phyloP scores from a whole-genome alignment of 768 basidiomycete genomes.

The Lactifluus rugatus region DNA sequence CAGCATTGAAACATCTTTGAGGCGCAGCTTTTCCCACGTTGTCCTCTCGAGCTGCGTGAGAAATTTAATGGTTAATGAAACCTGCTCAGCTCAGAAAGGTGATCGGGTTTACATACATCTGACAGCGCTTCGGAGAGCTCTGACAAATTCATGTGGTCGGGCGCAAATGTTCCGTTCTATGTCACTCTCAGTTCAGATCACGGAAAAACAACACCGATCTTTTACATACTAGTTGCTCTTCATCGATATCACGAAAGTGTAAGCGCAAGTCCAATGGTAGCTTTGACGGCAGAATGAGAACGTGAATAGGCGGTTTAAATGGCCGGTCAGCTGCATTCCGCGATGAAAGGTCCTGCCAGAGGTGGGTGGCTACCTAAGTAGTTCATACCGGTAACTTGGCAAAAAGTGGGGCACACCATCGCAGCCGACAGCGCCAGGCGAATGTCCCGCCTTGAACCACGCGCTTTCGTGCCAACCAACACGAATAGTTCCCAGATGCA shows the following conservation, averaged over 20 bases:
- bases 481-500: conserved; percentile 77
- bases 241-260: conserved; percentile 62
- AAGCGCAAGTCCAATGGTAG: conserved; percentile 61
- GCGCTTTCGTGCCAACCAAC: conserved; percentile 57
- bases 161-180: conserved; percentile 37
- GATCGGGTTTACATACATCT: conserved; percentile 39
- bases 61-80: conserved; percentile 16
- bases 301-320: conserved; percentile 66
- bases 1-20: conserved; percentile 39
- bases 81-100: neutral
- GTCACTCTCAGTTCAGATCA: neutral
- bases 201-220: neutral
- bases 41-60: conserved; percentile 38
- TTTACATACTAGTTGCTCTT: conserved; percentile 46
- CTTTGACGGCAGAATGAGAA: conserved; percentile 61
- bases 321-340: conserved; percentile 47
- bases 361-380: no score
- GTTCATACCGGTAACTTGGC: neutral
- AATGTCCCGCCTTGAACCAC: conserved; percentile 50
- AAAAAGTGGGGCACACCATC: conserved; percentile 32
- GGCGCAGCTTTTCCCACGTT: conserved; percentile 39
- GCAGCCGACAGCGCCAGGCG: conserved; percentile 49
- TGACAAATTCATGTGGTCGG: conserved; percentile 74
- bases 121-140: conserved; percentile 43
- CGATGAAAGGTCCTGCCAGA: conserved; percentile 48